Percentiles rank a stretch among this genome's conserved stretches.
phyloP scores from a whole-genome alignment of 805 yeast species.

The Debaryomyces tyrocola region DNA sequence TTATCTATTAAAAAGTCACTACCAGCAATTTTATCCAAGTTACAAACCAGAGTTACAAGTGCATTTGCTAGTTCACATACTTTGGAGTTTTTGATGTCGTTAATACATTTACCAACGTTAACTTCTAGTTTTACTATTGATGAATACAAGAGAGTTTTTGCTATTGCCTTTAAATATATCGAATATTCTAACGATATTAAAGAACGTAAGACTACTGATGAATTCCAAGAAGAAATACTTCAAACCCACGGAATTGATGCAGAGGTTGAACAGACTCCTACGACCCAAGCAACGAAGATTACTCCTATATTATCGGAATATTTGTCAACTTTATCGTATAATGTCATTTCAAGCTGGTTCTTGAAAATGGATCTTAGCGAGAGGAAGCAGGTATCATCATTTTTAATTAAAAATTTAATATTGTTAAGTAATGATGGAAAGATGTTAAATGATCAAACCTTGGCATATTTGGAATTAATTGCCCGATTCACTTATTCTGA shows the following conservation, averaged over 20 bases:
- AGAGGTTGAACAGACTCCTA: slow-evolving; percentile 53
- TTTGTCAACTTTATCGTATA: slow-evolving; percentile 61
- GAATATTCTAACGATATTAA: slow-evolving; percentile 62
- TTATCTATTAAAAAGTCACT: slow-evolving; percentile 66
- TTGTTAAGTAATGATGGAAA: slow-evolving; percentile 23
- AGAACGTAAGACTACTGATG: slow-evolving; percentile 20
- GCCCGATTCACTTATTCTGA: slow-evolving; percentile 66
- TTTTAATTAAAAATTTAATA: slow-evolving; percentile 57
- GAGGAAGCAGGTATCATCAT: slow-evolving; percentile 60
- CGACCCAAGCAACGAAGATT: slow-evolving; percentile 47
- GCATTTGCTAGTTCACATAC: slow-evolving; percentile 70
- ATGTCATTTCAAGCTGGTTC: slow-evolving; percentile 71
- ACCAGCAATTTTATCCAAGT: slow-evolving; percentile 64
- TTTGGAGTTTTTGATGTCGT: slow-evolving; percentile 67
- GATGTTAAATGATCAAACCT: slow-evolving; percentile 49
- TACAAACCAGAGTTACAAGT: slow-evolving; percentile 74
- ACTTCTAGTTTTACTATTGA: slow-evolving; percentile 73
- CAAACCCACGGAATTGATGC: slow-evolving; percentile 47
- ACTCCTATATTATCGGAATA: slow-evolving; percentile 59
- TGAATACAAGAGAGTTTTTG: slow-evolving; percentile 78
- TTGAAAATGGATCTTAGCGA: slow-evolving; percentile 59
- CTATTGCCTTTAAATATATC: slow-evolving; percentile 76
- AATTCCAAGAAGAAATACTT: slow-evolving; percentile 5
- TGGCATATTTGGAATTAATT: slow-evolving; percentile 68
- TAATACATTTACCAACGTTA: slow-evolving; percentile 64